Conservation (phyloP, 2,329 filamentous ascomycete genomes). For the Colletotrichum phormii region DNA sequence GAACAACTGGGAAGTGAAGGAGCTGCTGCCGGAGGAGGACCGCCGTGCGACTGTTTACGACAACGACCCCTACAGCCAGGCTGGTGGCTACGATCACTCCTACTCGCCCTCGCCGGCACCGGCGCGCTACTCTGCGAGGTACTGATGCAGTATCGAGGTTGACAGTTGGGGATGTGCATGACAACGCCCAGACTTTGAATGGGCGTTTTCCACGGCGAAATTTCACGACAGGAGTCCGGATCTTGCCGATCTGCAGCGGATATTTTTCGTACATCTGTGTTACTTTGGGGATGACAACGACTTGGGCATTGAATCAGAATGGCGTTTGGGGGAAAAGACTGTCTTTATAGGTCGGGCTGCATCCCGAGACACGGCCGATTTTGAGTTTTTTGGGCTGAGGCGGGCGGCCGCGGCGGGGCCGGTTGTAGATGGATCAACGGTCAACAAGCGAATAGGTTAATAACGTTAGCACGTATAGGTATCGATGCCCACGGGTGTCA, state of each 20-base stretch:
- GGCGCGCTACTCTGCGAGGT: conserved; percentile 58
- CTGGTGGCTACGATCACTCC: conserved; percentile 64
- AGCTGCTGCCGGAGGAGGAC: conserved; percentile 84
- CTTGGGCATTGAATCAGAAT: conserved; percentile 18
- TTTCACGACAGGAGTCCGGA: neutral
- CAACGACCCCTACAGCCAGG: conserved; percentile 73
- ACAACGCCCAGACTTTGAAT: neutral
- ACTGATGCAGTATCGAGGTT: conserved; percentile 43
- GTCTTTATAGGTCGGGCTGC: conserved; percentile 17
- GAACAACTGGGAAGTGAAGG: conserved; percentile 99
- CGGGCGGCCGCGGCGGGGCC: conserved; percentile 2
- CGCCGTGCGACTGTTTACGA: conserved; percentile 78
- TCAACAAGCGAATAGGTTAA: conserved; percentile 10
- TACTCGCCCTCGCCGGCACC: conserved; percentile 56
- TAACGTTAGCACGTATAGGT: conserved; percentile 13
- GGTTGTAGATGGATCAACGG: neutral
- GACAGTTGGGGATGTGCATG: neutral
- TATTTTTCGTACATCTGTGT: neutral
- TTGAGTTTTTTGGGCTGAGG: conserved; percentile 1
- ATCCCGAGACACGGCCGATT: neutral
- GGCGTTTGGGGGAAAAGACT: conserved; percentile 29
- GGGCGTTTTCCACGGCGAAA: neutral
- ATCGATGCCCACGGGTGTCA: conserved; percentile 12
- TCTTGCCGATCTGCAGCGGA: neutral
- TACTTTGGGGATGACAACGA: conserved; percentile 10